These are phyloP conservation scores for Sugiyamaella mastotermitis DNA, from an alignment of 805 yeast species.

Conservation along the genomic window DNA sequence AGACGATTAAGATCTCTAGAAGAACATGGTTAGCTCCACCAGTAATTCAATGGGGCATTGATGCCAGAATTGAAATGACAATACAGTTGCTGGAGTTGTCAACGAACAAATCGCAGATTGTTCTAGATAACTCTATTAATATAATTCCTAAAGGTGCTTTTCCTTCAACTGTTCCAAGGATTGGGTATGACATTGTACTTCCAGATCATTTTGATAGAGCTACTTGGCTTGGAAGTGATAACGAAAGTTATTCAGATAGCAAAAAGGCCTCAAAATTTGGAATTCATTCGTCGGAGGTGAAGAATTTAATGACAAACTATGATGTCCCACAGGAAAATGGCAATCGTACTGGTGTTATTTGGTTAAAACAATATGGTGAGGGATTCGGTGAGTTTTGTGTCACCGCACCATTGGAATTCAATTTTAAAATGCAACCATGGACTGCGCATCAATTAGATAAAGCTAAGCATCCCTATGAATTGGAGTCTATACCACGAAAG, in stretches of 20 bases:
- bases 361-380: slow-evolving; percentile 21
- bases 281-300: slow-evolving; percentile 15
- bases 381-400: background rate
- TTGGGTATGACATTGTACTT: slow-evolving; percentile 31
- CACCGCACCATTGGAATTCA: slow-evolving; percentile 2
- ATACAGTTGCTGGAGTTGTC: too few species aligned
- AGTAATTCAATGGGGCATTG: slow-evolving; percentile 27
- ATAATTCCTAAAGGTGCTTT: slow-evolving; percentile 15
- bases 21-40: slow-evolving; percentile 23
- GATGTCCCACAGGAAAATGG: slow-evolving; percentile 36
- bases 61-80: slow-evolving; percentile 11
- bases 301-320: slow-evolving; percentile 24
- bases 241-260: slow-evolving; percentile 33
- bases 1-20: slow-evolving; percentile 9
- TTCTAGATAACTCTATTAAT: slow-evolving; percentile 9
- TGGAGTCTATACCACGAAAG: slow-evolving; percentile 11
- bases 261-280: slow-evolving; percentile 28
- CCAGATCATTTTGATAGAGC: slow-evolving; percentile 20
- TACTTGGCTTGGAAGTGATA: slow-evolving; percentile 33
- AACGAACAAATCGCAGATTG: slow-evolving; percentile 4
- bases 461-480: slow-evolving; percentile 25
- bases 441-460: slow-evolving; percentile 14
- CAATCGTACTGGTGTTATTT: slow-evolving; percentile 30
- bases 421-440: slow-evolving; percentile 18
- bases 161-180: slow-evolving; percentile 30